A percentile compares a stretch with the other conserved stretches of the same genome.
These are phyloP conservation scores for Rhodotorula glutinis DNA, from an alignment of 1,284 basidiomycete genomes.

Conservation along the genomic window DNA sequence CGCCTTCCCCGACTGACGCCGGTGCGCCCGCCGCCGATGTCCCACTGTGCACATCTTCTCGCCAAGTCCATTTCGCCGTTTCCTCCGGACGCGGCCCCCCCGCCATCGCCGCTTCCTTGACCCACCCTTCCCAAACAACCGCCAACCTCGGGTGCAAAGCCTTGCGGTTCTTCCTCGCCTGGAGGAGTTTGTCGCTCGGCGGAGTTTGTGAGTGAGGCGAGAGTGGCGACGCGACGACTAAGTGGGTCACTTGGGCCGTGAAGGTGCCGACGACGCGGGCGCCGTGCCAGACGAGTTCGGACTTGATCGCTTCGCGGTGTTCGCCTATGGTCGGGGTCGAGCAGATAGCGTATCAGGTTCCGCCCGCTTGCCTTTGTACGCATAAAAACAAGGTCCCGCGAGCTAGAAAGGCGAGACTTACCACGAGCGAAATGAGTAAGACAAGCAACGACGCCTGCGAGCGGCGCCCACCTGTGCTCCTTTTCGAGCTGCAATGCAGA, in stretches of 20 bases:
- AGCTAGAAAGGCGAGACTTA: too few species aligned
- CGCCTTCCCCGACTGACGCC: too few species aligned
- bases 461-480: constrained; percentile 62
- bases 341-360: too few species aligned
- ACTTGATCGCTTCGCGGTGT: constrained; percentile 13
- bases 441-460: constrained; percentile 62
- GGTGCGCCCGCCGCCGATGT: too few species aligned
- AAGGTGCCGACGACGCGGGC: constrained; percentile 30
- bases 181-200: constrained; percentile 17
- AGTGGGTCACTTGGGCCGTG: constrained; percentile 28
- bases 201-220: constrained; percentile 28
- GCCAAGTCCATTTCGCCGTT: constrained; percentile 8
- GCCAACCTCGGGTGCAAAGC: constrained; percentile 5
- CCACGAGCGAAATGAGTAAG: constrained; percentile 52
- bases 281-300: constrained; percentile 24
- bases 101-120: constrained; percentile 23
- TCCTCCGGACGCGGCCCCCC: constrained; percentile 17
- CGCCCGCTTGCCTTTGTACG: too few species aligned
- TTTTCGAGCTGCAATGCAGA: constrained; percentile 53
- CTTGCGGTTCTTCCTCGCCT: constrained; percentile 9
- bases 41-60: neutral
- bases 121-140: constrained; percentile 38
- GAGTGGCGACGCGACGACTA: constrained; percentile 41
- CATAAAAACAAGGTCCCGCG: too few species aligned
- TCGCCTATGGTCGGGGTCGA: neutral